Base-by-base conservation (phyloP, 2,329 filamentous ascomycete species). In the Fusarium protoensiforme region DNA sequence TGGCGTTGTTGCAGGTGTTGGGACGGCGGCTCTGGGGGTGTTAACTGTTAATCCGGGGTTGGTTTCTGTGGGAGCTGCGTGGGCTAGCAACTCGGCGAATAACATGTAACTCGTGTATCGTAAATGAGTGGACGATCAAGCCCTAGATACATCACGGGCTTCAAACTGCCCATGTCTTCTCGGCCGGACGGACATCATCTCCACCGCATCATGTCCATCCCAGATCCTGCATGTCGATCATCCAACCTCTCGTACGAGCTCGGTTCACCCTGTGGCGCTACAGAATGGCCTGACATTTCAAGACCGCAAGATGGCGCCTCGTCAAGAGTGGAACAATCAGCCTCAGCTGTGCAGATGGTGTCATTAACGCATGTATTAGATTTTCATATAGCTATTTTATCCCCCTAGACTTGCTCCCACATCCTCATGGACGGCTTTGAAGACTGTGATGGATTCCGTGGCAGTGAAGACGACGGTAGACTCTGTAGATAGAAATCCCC, bases 401-500 rank as follows among this genome's bases (percentile, higher is more conserved):
- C 41, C 11, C 22, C 14, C 22, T 46, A 64, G 7, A 58, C 51
- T 4, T 48, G 36, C 13, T 64, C 61, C 29, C 27, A 58, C n/a
- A 24, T 58, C 20, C 29, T 46, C 35, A 58, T 36, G 1, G 54
- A 65, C 1, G 33, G 16, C 35, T 65, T 65, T 14, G 62, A 65
- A 8, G 53, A 18, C 31, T 51, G 31, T 11, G 62, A 65, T 27
- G n/a, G 51, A 20, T 59, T 60, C 31, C 29, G 16, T 13, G 38
- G 62, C 10, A 43, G 18, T 5, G 72, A 75, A 1, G 68, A 74
- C n/a, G 61, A 64, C 2, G 61, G 72, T 20, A 74, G 7, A 14
- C 72, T 74, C 29, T 74, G 56, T 62, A 74, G 18, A 24, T 68
- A 74, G 38, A 74, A 74, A 20, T 64, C 64, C 5, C 31, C 65